A percentile compares a stretch with the other conserved stretches of the same genome.
These are phyloP conservation scores for Suhomyces xylopsoci DNA, from an alignment of 805 yeast species.

Conservation along the genomic window DNA sequence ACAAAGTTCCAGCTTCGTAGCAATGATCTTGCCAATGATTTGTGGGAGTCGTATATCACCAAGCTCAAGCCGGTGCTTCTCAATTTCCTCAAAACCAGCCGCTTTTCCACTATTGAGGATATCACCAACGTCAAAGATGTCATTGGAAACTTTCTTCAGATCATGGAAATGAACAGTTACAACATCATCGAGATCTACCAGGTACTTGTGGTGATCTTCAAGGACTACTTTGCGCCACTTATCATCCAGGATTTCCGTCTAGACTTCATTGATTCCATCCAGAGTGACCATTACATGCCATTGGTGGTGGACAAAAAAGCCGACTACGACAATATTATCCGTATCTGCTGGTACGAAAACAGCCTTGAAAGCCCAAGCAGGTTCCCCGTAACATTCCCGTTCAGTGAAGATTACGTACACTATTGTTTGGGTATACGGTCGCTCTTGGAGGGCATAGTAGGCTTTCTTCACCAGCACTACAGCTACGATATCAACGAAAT, in stretches of 20 bases:
- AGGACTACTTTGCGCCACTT: constrained; percentile 54
- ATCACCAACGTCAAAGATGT: constrained; percentile 56
- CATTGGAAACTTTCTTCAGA: constrained; percentile 69
- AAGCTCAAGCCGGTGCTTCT: constrained; percentile 59
- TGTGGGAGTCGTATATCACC: constrained; percentile 68
- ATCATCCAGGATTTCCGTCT: constrained; percentile 52
- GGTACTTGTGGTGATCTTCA: constrained; percentile 55
- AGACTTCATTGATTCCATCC: constrained; percentile 61
- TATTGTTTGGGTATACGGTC: constrained; percentile 73
- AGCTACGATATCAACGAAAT: constrained; percentile 59
- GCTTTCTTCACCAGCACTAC: constrained; percentile 63
- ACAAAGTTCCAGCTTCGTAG: constrained; percentile 65
- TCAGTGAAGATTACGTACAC: constrained; percentile 84
- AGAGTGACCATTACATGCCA: constrained; percentile 88
- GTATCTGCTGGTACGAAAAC: constrained; percentile 64
- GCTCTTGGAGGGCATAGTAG: constrained; percentile 59
- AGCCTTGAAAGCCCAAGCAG: constrained; percentile 41
- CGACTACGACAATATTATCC: constrained; percentile 61
- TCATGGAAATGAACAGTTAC: constrained; percentile 70
- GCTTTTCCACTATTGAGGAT: constrained; percentile 33
- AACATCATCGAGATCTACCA: constrained; percentile 59
- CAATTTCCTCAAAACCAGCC: constrained; percentile 40
- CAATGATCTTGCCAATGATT: constrained; percentile 59
- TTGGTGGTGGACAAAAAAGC: constrained; percentile 59
- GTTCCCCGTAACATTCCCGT: constrained; percentile 64